Evolutionary conservation across 2,329 filamentous ascomycete species (phyloP).

Genomic region (Rutstroemia sp.): DNA sequence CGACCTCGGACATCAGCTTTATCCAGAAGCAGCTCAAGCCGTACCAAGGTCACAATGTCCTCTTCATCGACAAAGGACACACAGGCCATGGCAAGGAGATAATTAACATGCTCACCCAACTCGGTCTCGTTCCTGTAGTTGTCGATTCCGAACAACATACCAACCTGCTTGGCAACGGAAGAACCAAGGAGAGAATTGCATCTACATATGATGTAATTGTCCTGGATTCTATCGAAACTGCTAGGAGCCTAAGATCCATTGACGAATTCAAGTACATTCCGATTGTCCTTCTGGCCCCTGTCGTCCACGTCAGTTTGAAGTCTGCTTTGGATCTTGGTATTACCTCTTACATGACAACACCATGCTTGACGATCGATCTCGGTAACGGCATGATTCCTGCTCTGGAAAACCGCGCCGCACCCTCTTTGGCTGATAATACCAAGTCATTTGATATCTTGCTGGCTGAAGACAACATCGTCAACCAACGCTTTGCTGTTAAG

Average conservation of each 20-base stretch:
- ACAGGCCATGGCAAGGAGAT: constrained; percentile 73
- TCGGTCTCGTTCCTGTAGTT: constrained; percentile 76
- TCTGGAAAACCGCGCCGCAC: constrained; percentile 85
- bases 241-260: constrained; percentile 73
- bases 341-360: constrained; percentile 98
- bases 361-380: constrained; percentile 86
- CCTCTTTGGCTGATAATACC: constrained; percentile 85
- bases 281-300: constrained; percentile 82
- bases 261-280: constrained; percentile 98
- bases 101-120: constrained; percentile 64
- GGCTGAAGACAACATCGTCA: constrained; percentile 95
- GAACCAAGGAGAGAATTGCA: constrained; percentile 35
- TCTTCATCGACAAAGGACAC: constrained; percentile 89
- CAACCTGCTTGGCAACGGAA: constrained; percentile 42
- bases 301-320: constrained; percentile 87
- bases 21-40: constrained; percentile 79
- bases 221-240: constrained; percentile 88
- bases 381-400: constrained; percentile 96
- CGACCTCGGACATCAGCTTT: constrained; percentile 67
- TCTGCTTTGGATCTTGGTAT: constrained; percentile 91
- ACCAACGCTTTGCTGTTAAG: constrained; percentile 91
- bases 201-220: constrained; percentile 83
- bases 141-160: constrained; percentile 71
- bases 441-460: constrained; percentile 93
- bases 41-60: constrained; percentile 86